Percentiles rank a stretch among this genome's conserved stretches.
Conservation (phyloP, 1,284 basidiomycete genomes). For the Cryptococcus floricola region DNA sequence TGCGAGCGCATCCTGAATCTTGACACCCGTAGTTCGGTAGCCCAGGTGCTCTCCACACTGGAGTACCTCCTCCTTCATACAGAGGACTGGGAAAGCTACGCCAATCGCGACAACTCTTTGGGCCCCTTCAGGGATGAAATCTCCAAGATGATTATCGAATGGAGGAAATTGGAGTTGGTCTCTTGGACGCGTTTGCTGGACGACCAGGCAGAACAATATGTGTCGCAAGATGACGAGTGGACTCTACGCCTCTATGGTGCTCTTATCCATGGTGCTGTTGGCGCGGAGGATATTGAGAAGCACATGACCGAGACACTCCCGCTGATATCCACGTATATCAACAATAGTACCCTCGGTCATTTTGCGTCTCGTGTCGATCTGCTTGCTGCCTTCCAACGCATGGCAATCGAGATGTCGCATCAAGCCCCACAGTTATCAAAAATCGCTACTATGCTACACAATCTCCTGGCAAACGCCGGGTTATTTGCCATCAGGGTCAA, state of each 20-base stretch:
- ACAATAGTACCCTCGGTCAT: constrained; percentile 76
- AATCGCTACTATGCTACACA: constrained; percentile 63
- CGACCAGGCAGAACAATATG: constrained; percentile 62
- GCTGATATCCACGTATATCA: constrained; percentile 77
- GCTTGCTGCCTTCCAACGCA: constrained; percentile 62
- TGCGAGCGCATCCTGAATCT: constrained; percentile 68
- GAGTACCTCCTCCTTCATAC: constrained; percentile 84
- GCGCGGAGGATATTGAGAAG: constrained; percentile 47
- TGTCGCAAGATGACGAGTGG: constrained; percentile 68
- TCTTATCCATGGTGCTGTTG: constrained; percentile 62
- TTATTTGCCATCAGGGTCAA: constrained; percentile 60
- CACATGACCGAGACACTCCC: constrained; percentile 65
- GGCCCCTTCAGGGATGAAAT: constrained; percentile 64
- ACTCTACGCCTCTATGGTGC: constrained; percentile 91
- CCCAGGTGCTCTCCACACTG: constrained; percentile 75
- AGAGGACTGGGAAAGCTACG: constrained; percentile 96
- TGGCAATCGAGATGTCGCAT: constrained; percentile 38
- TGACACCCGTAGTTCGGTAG: constrained; percentile 68
- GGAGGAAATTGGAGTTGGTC: constrained; percentile 83
- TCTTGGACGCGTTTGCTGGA: constrained; percentile 83
- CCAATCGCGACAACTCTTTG: constrained; percentile 80
- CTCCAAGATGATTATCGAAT: constrained; percentile 74
- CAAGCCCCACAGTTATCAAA: constrained; percentile 26
- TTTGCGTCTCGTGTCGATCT: constrained; percentile 68
- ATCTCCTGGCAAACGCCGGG: constrained; percentile 63